A percentile compares a stretch with the other conserved stretches of the same genome.
Conservation (phyloP, 441 rosid species). For the Brassica balearica region DNA sequence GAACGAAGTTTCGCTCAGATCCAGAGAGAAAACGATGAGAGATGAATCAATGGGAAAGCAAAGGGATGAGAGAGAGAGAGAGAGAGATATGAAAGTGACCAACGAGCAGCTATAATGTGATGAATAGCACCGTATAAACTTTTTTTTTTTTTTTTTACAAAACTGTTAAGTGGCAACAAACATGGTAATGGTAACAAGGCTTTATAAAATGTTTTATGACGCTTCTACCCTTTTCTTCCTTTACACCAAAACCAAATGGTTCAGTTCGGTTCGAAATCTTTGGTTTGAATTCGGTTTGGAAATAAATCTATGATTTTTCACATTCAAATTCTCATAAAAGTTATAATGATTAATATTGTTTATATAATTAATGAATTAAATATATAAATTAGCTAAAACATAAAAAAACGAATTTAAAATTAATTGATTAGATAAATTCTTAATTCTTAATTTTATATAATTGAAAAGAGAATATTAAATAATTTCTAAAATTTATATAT, state of each 20-base stretch:
- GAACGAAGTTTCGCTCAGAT: constrained; percentile 37
- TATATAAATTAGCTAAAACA: too few relatives aligned
- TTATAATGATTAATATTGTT: too few relatives aligned
- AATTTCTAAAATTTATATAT: too few relatives aligned
- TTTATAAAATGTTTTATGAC: constrained; percentile 51
- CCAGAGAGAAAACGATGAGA: constrained; percentile 38
- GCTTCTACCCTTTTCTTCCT: constrained; percentile 37
- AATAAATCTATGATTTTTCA: background rate
- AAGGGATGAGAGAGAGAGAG: constrained; percentile 29
- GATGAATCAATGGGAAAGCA: constrained; percentile 29
- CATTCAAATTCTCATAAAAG: too few relatives aligned
- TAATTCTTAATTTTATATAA: too few relatives aligned
- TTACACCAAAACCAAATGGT: background rate
- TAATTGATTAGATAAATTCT: too few relatives aligned
- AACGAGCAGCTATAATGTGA: constrained; percentile 33
- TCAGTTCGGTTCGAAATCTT: background rate
- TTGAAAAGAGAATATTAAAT: too few relatives aligned
- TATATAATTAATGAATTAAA: too few relatives aligned
- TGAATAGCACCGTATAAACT: background rate
- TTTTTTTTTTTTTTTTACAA: background rate
- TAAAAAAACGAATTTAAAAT: too few relatives aligned
- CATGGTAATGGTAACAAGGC: constrained; percentile 9
- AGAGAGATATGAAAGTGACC: constrained; percentile 36
- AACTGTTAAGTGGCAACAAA: background rate
- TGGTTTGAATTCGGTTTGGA: background rate